phyloP scores from a whole-genome alignment of 176 grass and related monocot species.

The Eragrostis nindensis region DNA sequence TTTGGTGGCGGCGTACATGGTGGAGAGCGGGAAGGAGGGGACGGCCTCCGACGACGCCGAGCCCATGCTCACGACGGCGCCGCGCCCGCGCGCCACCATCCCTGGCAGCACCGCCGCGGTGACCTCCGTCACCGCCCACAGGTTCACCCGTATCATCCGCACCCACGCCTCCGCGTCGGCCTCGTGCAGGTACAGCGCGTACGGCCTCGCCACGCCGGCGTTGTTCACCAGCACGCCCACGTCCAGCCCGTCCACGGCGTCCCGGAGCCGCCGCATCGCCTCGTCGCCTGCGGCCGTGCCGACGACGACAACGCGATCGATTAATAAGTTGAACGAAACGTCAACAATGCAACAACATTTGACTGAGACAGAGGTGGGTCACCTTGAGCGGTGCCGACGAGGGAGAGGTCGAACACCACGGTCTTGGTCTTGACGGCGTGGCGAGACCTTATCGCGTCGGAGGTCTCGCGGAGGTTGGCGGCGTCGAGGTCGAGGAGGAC shows the following conservation, averaged over 20 bases:
- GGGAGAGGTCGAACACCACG: constrained; percentile 50
- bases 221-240: constrained; percentile 69
- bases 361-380: too few relatives aligned
- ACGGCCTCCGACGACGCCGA: constrained; percentile 40
- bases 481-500: constrained; percentile 59
- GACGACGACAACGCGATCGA: too few relatives aligned
- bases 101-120: constrained; percentile 46
- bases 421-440: constrained; percentile 24
- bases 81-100: constrained; percentile 49
- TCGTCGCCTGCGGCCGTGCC: neutral
- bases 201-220: constrained; percentile 44
- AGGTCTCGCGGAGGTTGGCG: constrained; percentile 47
- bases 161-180: constrained; percentile 34
- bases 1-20: constrained; percentile 53
- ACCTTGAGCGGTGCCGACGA: too few relatives aligned
- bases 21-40: constrained; percentile 52
- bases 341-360: too few relatives aligned
- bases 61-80: constrained; percentile 64
- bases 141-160: constrained; percentile 52
- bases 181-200: constrained; percentile 60
- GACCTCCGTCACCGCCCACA: constrained; percentile 41
- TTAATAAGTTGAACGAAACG: too few relatives aligned
- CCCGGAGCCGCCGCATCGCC: constrained; percentile 18
- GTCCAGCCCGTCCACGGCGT: constrained; percentile 44
- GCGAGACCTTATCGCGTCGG: constrained; percentile 14